phyloP scores from a whole-genome alignment of 1,284 basidiomycete species.

The Agaricales sp. region DNA sequence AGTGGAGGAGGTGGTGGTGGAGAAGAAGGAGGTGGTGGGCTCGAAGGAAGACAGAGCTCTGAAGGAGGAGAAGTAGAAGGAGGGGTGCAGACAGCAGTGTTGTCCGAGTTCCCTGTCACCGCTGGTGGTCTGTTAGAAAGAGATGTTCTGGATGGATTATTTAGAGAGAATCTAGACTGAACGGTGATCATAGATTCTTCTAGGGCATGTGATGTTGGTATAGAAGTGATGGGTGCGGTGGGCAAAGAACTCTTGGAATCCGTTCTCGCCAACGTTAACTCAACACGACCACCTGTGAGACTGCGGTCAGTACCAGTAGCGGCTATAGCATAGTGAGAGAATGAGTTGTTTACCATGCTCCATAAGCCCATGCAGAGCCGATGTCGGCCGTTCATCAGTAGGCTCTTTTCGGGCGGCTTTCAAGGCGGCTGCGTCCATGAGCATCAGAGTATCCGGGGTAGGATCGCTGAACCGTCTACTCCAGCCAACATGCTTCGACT shows the following conservation, averaged over 20 bases:
- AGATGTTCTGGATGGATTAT: background rate
- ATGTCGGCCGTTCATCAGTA: background rate
- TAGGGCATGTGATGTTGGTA: background rate
- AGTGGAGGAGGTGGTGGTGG: conserved; percentile 19
- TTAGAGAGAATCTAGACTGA: background rate
- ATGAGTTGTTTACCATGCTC: background rate
- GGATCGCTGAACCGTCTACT: conserved; percentile 1
- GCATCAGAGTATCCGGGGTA: background rate
- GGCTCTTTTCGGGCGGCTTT: background rate
- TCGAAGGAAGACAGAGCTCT: background rate
- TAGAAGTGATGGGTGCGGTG: background rate
- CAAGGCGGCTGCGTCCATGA: background rate
- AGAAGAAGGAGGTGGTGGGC: background rate
- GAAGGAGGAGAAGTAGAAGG: background rate
- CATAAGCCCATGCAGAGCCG: background rate
- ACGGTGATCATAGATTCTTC: conserved; percentile 1
- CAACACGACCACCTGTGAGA: background rate
- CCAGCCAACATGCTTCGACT: background rate
- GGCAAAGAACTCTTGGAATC: background rate
- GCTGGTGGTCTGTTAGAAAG: background rate
- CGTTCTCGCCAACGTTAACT: background rate
- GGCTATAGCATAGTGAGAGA: background rate
- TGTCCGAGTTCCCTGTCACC: background rate
- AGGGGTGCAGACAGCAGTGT: background rate
- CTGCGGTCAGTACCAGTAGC: background rate